Evolutionary conservation across 192 early-diverging fungal genomes (phyloP).

Genomic region (Coemansia sp.): DNA sequence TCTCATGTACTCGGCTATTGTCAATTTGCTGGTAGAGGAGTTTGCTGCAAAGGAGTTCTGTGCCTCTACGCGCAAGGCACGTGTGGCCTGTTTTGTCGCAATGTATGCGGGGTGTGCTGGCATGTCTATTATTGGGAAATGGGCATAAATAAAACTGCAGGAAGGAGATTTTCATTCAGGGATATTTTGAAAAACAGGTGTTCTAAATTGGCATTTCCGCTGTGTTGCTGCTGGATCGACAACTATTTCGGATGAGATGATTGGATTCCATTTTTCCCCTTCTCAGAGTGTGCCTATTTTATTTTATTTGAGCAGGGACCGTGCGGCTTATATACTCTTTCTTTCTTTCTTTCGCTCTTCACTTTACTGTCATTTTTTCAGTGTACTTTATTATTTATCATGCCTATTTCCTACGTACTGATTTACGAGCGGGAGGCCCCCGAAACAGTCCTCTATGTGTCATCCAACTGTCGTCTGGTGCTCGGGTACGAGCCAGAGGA

Average conservation of each 20-base stretch:
- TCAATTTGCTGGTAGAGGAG: constrained; percentile 72
- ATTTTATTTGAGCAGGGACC: too few relatives aligned
- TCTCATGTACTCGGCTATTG: constrained; percentile 73
- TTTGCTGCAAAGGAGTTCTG: constrained; percentile 59
- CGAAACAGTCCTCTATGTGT: constrained; percentile 41
- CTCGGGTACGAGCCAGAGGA: constrained; percentile 40
- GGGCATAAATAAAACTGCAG: constrained; percentile 54
- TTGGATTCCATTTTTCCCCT: neutral
- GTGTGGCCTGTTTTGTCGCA: constrained; percentile 56
- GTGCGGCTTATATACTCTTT: neutral
- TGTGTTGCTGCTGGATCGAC: too few relatives aligned
- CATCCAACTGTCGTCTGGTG: constrained; percentile 24
- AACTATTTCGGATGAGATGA: neutral
- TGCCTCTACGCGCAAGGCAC: constrained; percentile 17
- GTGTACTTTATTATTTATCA: constrained; percentile 1
- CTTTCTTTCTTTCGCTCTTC: neutral
- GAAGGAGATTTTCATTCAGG: too few relatives aligned
- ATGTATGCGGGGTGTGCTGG: constrained; percentile 69
- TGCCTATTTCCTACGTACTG: constrained; percentile 37
- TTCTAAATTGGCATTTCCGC: neutral
- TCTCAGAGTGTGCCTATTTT: too few relatives aligned
- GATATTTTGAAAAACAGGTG: too few relatives aligned
- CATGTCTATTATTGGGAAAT: constrained; percentile 80
- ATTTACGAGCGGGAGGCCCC: constrained; percentile 35
- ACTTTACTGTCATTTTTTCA: neutral